Conservation (phyloP, 2,329 filamentous ascomycete genomes). For the Colletotrichum neosansevieriae region DNA sequence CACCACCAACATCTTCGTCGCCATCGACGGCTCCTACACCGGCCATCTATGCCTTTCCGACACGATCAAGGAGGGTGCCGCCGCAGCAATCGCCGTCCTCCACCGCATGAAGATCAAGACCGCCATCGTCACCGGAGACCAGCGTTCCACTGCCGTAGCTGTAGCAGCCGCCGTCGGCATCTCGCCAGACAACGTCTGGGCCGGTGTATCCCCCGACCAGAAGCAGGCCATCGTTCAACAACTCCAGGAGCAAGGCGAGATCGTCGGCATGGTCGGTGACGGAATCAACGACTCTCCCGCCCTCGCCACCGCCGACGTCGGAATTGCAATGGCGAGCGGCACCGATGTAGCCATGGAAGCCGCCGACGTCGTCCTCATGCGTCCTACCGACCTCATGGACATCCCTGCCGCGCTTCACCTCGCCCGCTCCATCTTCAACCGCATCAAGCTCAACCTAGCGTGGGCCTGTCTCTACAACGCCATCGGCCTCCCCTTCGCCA, state of each 20-base stretch:
- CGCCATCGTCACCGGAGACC: constrained; percentile 94
- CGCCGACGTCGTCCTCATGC: constrained; percentile 96
- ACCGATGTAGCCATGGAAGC: constrained; percentile 99
- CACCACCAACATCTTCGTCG: constrained; percentile 91
- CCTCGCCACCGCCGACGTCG: constrained; percentile 90
- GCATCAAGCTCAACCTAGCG: constrained; percentile 92
- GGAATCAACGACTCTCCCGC: constrained; percentile 99
- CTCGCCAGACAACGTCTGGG: constrained; percentile 78
- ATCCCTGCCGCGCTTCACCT: constrained; percentile 90
- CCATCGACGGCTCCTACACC: constrained; percentile 84
- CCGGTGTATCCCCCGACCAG: constrained; percentile 89
- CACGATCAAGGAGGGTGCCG: constrained; percentile 89
- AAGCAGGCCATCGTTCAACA: constrained; percentile 88
- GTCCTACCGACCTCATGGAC: constrained; percentile 88
- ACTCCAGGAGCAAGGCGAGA: constrained; percentile 79
- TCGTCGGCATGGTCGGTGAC: constrained; percentile 97
- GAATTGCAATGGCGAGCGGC: constrained; percentile 91
- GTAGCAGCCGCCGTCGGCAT: constrained; percentile 90
- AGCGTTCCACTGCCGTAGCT: constrained; percentile 83
- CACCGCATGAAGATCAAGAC: constrained; percentile 87
- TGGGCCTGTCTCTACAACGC: constrained; percentile 97
- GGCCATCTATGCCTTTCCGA: constrained; percentile 89
- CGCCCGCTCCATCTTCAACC: constrained; percentile 84
- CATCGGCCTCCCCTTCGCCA: constrained; percentile 92
- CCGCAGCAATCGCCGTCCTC: constrained; percentile 83